Conservation (phyloP, 805 yeast genomes). For the Starmerella floris region DNA sequence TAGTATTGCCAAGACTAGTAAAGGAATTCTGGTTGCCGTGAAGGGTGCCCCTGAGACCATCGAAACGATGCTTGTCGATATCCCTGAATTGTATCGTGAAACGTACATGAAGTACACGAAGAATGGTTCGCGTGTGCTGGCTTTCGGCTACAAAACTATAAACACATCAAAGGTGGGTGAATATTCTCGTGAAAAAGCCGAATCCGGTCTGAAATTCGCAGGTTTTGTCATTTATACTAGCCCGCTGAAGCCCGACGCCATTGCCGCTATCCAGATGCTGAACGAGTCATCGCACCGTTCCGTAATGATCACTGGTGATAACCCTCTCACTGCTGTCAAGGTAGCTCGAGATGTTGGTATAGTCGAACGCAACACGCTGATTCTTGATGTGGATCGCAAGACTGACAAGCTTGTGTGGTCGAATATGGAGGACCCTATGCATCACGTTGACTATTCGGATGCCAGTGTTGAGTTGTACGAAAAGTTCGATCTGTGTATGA, state of each 20-base stretch:
- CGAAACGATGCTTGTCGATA: conserved; percentile 52
- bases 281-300: conserved; percentile 92
- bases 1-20: conserved; percentile 47
- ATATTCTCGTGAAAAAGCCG: conserved; percentile 63
- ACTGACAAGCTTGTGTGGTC: conserved; percentile 66
- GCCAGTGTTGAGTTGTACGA: conserved; percentile 39
- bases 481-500: conserved; percentile 72
- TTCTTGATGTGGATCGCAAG: conserved; percentile 58
- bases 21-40: conserved; percentile 56
- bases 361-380: conserved; percentile 68
- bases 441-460: conserved; percentile 35
- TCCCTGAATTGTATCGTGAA: conserved; percentile 72
- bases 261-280: conserved; percentile 79
- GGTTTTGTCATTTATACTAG: conserved; percentile 96
- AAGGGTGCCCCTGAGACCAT: conserved; percentile 99
- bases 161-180: conserved; percentile 37
- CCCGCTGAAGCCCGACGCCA: conserved; percentile 88
- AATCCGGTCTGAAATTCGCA: conserved; percentile 59
- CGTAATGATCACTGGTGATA: conserved; percentile 97
- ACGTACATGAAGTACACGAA: conserved; percentile 82
- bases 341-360: conserved; percentile 90
- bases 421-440: conserved; percentile 62
- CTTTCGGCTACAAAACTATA: conserved; percentile 74
- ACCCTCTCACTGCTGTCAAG: conserved; percentile 94
- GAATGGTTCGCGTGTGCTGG: conserved; percentile 91